phyloP scores from a whole-genome alignment of 1,284 basidiomycete genomes.

The Ganoderma sp. region DNA sequence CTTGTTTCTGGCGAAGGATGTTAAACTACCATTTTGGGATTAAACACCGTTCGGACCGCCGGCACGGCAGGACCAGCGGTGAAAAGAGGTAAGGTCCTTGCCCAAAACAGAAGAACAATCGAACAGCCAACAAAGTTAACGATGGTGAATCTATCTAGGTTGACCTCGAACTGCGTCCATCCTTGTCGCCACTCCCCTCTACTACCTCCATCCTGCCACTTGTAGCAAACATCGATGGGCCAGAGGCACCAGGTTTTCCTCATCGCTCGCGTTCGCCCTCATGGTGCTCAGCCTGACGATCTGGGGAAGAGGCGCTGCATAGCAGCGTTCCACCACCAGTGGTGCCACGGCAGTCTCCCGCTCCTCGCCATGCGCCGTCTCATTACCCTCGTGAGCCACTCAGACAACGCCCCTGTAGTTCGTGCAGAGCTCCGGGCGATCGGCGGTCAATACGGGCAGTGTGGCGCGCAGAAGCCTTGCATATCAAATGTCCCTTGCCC shows the following conservation, averaged over 20 bases:
- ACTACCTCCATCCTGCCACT: not conserved
- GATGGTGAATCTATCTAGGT: too few relatives aligned
- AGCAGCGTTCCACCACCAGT: slow-evolving; percentile 47
- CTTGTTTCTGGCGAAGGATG: too few relatives aligned
- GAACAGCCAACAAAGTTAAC: too few relatives aligned
- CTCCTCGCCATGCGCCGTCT: slow-evolving; percentile 42
- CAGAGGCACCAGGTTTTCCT: slow-evolving; percentile 41
- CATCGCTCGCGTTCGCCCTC: slow-evolving; percentile 44
- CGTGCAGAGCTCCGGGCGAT: slow-evolving; percentile 41
- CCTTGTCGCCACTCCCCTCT: not conserved
- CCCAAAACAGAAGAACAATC: too few relatives aligned
- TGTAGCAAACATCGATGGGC: slow-evolving; percentile 9
- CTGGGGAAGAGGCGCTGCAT: slow-evolving; percentile 45
- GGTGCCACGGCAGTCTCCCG: slow-evolving; percentile 45
- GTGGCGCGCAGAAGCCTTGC: slow-evolving; percentile 16
- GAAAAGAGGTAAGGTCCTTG: too few relatives aligned
- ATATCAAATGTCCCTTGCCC: slow-evolving; percentile 41
- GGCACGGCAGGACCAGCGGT: too few relatives aligned
- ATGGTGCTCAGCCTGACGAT: slow-evolving; percentile 24
- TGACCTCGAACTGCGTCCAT: not conserved
- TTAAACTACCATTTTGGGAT: too few relatives aligned
- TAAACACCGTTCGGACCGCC: too few relatives aligned
- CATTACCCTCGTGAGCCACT: slow-evolving; percentile 43
- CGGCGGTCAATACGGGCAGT: slow-evolving; percentile 36
- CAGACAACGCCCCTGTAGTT: slow-evolving; percentile 45